phyloP scores from a whole-genome alignment of 306 rosid genomes.

The Casuarina cunninghamiana region DNA sequence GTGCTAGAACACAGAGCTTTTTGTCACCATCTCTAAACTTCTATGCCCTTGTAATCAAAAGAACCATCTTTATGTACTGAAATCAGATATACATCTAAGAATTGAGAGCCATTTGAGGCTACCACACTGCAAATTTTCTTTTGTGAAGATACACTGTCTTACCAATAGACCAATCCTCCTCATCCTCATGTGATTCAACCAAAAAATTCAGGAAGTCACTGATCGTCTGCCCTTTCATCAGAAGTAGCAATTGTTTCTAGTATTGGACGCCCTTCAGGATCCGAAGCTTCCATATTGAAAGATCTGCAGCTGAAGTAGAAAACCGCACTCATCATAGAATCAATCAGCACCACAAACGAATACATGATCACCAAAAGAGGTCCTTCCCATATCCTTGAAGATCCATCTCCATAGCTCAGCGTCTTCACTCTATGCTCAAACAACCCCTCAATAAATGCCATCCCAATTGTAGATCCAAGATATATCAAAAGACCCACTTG shows the following conservation, averaged over 20 bases:
- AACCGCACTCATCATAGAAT: slow-evolving; percentile 91
- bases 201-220: slow-evolving; percentile 36
- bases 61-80: slow-evolving; percentile 27
- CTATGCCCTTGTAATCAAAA: slow-evolving; percentile 17
- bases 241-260: slow-evolving; percentile 58
- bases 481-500: slow-evolving; percentile 87
- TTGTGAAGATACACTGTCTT: slow-evolving; percentile 20
- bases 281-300: slow-evolving; percentile 35
- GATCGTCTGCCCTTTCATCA: slow-evolving; percentile 49
- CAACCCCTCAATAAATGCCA: slow-evolving; percentile 88
- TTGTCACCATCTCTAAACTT: slow-evolving; percentile 25
- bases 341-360: slow-evolving; percentile 81
- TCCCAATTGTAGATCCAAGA: slow-evolving; percentile 85
- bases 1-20: slow-evolving; percentile 29
- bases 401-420: slow-evolving; percentile 94
- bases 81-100: slow-evolving; percentile 27
- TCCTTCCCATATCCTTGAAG: slow-evolving; percentile 97
- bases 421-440: slow-evolving; percentile 95
- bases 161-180: slow-evolving; percentile 26
- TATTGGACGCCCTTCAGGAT: slow-evolving; percentile 45
- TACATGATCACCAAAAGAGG: slow-evolving; percentile 94
- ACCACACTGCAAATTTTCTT: slow-evolving; percentile 15
- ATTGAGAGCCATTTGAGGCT: slow-evolving; percentile 25
- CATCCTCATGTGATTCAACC: slow-evolving; percentile 35
- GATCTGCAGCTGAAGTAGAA: slow-evolving; percentile 78